Conservation (phyloP, 306 rosid genomes). For the Macrotyloma uniflorum region DNA sequence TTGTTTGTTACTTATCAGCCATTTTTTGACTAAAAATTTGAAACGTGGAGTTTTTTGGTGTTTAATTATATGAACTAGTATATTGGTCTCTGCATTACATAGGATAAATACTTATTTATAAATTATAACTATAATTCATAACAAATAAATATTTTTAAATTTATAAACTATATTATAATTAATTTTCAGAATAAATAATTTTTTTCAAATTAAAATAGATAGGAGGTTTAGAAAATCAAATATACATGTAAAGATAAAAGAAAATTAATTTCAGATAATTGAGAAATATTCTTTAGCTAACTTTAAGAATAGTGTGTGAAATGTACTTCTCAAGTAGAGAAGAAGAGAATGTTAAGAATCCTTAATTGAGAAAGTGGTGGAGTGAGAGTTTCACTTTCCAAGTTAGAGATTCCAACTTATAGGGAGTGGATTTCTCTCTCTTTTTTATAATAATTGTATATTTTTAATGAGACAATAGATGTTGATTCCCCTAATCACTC, state of each 20-base stretch:
- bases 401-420: neutral
- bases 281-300: neutral
- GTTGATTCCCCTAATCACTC: conserved; percentile 11
- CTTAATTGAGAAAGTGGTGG: neutral
- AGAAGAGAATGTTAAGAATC: neutral
- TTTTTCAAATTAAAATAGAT: no score
- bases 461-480: neutral
- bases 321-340: neutral
- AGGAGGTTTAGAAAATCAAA: no score
- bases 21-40: conserved; percentile 6
- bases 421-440: neutral
- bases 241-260: no score
- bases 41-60: conserved; percentile 3
- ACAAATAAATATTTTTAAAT: no score
- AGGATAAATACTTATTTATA: neutral
- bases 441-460: neutral
- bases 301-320: neutral
- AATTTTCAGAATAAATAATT: no score
- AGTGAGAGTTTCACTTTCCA: neutral
- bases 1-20: conserved; percentile 16
- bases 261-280: neutral
- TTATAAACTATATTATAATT: no score
- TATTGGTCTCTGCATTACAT: neutral
- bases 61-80: neutral
- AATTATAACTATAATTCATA: neutral